These are phyloP conservation scores for Cyclotella sp. DNA, from an alignment of 108 stramenopile species.

Conservation along the genomic window DNA sequence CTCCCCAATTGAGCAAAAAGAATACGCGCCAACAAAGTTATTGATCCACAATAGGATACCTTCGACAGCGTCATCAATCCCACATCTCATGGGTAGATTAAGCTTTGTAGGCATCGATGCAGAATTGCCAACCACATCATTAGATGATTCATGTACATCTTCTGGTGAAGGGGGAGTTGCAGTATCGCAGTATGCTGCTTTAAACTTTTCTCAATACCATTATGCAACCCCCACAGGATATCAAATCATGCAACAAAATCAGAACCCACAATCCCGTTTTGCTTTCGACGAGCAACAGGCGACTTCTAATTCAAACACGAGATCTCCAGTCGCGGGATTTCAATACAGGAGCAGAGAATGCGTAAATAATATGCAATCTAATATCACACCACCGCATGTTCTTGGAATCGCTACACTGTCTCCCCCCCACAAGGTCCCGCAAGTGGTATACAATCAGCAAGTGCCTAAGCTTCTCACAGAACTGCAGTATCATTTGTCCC, in stretches of 20 bases:
- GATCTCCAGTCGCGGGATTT: not conserved
- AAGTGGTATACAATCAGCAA: not conserved
- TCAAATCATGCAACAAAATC: not conserved
- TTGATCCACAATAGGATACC: not conserved
- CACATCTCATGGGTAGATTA: conserved; percentile 17
- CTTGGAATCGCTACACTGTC: conserved; percentile 1
- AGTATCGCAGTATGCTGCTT: not conserved
- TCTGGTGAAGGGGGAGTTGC: conserved; percentile 16
- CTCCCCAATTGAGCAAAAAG: conserved; percentile 6
- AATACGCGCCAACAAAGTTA: conserved; percentile 5
- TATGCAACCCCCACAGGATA: not conserved
- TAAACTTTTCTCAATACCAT: not conserved
- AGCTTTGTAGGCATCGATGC: conserved; percentile 18
- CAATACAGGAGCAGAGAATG: not conserved
- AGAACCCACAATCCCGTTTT: not conserved
- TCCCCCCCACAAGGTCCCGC: conserved; percentile 10
- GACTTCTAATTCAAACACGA: conserved; percentile 5
- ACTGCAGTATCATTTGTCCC: not conserved
- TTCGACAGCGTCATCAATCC: conserved; percentile 33
- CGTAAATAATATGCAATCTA: not conserved
- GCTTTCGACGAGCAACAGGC: not conserved
- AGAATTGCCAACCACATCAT: conserved; percentile 11
- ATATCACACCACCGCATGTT: conserved; percentile 4
- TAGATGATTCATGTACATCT: conserved; percentile 18
- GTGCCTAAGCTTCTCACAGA: not conserved